Base-by-base conservation (phyloP, 805 yeast species). In the Wickerhamiella nectarea region DNA sequence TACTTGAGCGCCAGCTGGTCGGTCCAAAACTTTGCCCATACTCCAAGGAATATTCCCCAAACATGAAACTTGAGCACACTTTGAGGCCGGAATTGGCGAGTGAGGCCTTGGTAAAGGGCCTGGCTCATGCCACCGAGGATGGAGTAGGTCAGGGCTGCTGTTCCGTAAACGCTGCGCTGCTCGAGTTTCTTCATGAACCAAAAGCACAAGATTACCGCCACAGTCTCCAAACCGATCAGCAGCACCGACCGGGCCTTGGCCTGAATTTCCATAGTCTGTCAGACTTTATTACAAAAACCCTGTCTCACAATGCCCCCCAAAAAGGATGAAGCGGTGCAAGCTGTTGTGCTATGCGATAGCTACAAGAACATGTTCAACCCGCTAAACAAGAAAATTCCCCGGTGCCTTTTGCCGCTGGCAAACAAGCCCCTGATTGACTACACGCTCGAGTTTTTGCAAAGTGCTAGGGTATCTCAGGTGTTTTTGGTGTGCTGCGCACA, bases 361-460 rank as follows among this genome's bases (percentile, higher is more conserved):
- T 91, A 83, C 55, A 83, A 87, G 61, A 80, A 91, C 1, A 70
- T 95, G 53, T 91, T 91, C 62, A 78, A 81, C 82, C 99, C 99
- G 7, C 67, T 91, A 51, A 83, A 96, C 1, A 71, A 84, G 2
- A 76, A 75, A 15, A 75, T 69, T 50, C 98, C 98, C 33, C 72
- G 98, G 59, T 91, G 98, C 64, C 68, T 91, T 34, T 67, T 91
- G 49, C 96, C 96, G 2, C 65, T 91, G 46, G 95, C 94, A 22
- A 89, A 87, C 57, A 84, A 84, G 15, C 98, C 99, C 8, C 70
- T 91, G 56, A 75, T 91, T 48, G 97, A 91, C 60, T 91, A 91
- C 60, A 91, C 98, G 2, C 66, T 91, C 43, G 97, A 91, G 63
- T 91, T 91, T 58, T 69, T 91, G 37, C 95, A 96, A 9, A 80